A percentile compares a stretch with the other conserved stretches of the same genome.
Conservation (phyloP, 1,284 basidiomycete species). For the Wolfiporia cocos region DNA sequence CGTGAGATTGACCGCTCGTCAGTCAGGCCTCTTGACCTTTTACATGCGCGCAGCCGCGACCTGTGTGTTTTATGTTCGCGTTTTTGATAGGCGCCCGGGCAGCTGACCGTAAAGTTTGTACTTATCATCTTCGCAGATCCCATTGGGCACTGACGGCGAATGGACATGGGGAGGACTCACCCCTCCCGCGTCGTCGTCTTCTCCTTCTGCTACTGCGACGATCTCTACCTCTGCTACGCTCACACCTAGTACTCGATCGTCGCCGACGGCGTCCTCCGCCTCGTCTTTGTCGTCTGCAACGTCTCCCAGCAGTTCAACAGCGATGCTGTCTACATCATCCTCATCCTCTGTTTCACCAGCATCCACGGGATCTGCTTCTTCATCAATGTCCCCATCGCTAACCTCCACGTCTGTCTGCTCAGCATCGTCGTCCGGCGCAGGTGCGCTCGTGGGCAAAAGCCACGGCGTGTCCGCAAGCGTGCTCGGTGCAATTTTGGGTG, state of each 20-base stretch:
- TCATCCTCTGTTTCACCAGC: constrained; percentile 8
- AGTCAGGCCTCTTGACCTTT: neutral
- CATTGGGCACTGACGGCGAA: constrained; percentile 47
- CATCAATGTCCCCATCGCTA: constrained; percentile 8
- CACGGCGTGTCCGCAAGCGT: constrained; percentile 21
- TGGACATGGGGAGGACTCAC: constrained; percentile 61
- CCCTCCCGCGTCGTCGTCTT: constrained; percentile 16
- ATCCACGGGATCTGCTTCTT: constrained; percentile 8
- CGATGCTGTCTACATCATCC: constrained; percentile 12
- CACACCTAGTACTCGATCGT: constrained; percentile 17
- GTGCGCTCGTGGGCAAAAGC: constrained; percentile 16
- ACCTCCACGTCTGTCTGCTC: constrained; percentile 16
- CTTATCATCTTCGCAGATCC: constrained; percentile 44
- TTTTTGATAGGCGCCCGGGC: no score
- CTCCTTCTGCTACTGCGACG: constrained; percentile 20
- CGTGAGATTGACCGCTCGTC: neutral
- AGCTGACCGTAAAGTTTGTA: neutral
- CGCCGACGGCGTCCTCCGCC: constrained; percentile 12
- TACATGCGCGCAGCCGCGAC: neutral
- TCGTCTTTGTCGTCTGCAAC: constrained; percentile 11
- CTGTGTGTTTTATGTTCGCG: neutral
- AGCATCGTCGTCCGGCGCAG: constrained; percentile 3
- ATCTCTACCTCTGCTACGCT: constrained; percentile 12
- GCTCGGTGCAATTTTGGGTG: constrained; percentile 30
- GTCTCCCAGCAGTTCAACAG: constrained; percentile 20